phyloP scores from a whole-genome alignment of 1,284 basidiomycete genomes.

The Tilletia setariae region DNA sequence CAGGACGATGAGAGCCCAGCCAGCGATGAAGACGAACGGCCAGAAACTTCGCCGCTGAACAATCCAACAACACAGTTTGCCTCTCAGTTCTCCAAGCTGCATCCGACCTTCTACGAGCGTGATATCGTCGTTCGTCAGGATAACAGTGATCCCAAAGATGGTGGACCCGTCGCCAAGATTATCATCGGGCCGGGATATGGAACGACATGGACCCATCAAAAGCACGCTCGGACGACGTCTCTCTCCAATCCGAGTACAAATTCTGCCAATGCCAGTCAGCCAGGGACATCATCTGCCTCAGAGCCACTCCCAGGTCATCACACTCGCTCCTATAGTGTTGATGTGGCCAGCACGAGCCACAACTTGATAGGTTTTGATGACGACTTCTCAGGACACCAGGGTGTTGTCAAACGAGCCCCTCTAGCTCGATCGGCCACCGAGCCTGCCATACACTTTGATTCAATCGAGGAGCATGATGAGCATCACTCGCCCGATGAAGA shows the following conservation, averaged over 20 bases:
- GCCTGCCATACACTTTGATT: slow-evolving; percentile 4
- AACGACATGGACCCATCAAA: not conserved
- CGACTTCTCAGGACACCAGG: slow-evolving; percentile 1
- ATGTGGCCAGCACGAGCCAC: not conserved
- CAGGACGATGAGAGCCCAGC: not conserved
- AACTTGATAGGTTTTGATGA: not conserved
- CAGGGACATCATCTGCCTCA: not conserved
- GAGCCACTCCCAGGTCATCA: not conserved
- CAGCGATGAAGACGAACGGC: not conserved
- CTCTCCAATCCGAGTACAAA: not conserved
- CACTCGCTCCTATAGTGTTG: not conserved
- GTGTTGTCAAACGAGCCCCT: not conserved
- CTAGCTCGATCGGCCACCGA: slow-evolving; percentile 1
- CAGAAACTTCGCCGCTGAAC: not conserved
- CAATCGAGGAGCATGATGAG: slow-evolving; percentile 4
- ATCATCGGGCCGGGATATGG: slow-evolving; percentile 8
- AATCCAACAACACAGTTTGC: not conserved
- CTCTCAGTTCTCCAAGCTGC: slow-evolving; percentile 9
- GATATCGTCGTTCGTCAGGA: not conserved
- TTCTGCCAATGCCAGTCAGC: not conserved
- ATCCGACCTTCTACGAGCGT: slow-evolving; percentile 10
- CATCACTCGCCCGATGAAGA: not conserved
- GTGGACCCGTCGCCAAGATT: not conserved
- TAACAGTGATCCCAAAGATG: not conserved
- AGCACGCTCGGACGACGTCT: not conserved